phyloP scores from a whole-genome alignment of 2,329 filamentous ascomycete genomes.

The Epichloe gansuensis region DNA sequence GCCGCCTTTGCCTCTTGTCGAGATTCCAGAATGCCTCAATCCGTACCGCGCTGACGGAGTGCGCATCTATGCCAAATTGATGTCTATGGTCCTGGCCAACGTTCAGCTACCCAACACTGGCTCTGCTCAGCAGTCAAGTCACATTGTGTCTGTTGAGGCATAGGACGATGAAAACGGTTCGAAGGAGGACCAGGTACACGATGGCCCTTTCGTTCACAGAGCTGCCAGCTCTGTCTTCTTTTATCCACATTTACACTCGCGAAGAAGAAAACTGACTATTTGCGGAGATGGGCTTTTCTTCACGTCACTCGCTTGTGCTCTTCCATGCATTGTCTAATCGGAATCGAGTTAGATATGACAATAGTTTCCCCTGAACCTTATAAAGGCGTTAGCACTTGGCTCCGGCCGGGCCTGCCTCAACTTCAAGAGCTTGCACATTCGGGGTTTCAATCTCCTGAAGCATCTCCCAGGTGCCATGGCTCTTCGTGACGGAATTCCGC shows the following conservation, averaged over 20 bases:
- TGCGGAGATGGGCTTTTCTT: background rate
- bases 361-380: no score
- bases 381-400: background rate
- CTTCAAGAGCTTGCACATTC: background rate
- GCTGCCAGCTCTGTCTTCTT: background rate
- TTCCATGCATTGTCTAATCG: background rate
- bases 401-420: background rate
- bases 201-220: background rate
- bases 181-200: background rate
- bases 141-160: conserved; percentile 14
- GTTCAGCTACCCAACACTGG: conserved; percentile 15
- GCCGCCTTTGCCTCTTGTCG: conserved; percentile 45
- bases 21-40: conserved; percentile 43
- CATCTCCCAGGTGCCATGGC: background rate
- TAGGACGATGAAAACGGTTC: conserved; percentile 2
- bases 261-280: background rate
- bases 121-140: conserved; percentile 12
- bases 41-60: conserved; percentile 43
- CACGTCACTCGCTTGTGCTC: background rate
- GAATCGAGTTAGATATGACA: no score
- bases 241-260: background rate
- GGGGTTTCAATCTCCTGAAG: background rate
- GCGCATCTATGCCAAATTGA: conserved; percentile 32
- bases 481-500: background rate
- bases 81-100: conserved; percentile 8